Evolutionary conservation across 2,329 filamentous ascomycete genomes (phyloP).

Genomic region (Pyrenochaeta sp.): DNA sequence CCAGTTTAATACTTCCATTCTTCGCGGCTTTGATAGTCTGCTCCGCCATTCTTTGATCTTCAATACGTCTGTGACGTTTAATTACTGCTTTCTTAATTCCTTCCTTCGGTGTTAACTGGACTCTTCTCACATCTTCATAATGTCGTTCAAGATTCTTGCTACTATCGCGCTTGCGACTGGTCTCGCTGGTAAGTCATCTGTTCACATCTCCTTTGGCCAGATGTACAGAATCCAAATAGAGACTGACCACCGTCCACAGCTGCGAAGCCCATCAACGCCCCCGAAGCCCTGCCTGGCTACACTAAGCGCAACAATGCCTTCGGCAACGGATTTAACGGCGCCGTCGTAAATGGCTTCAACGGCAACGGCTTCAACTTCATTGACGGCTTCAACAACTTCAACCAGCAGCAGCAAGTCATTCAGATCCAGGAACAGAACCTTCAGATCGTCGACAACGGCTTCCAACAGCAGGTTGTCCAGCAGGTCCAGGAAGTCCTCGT

Average conservation of each 20-base stretch:
- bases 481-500: conserved; percentile 40
- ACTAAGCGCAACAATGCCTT: conserved; percentile 22
- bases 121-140: conserved; percentile 25
- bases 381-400: conserved; percentile 42
- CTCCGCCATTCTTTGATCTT: conserved; percentile 28
- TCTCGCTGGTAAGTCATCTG: conserved; percentile 38
- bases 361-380: conserved; percentile 41
- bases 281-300: conserved; percentile 21
- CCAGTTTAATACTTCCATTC: conserved; percentile 38
- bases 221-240: neutral
- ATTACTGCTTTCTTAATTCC: conserved; percentile 34
- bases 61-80: conserved; percentile 46
- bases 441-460: conserved; percentile 35
- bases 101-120: conserved; percentile 32
- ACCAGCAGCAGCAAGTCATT: conserved; percentile 40
- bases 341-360: conserved; percentile 27
- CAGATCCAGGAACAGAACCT: conserved; percentile 39
- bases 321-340: conserved; percentile 16
- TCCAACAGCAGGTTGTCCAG: conserved; percentile 34
- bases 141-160: conserved; percentile 39
- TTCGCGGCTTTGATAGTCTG: conserved; percentile 49
- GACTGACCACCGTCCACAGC: conserved; percentile 27
- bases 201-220: neutral
- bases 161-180: conserved; percentile 43
- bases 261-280: conserved; percentile 37